These are phyloP conservation scores for Wolfiporia cocos DNA, from an alignment of 1,284 basidiomycete species.

Conservation along the genomic window DNA sequence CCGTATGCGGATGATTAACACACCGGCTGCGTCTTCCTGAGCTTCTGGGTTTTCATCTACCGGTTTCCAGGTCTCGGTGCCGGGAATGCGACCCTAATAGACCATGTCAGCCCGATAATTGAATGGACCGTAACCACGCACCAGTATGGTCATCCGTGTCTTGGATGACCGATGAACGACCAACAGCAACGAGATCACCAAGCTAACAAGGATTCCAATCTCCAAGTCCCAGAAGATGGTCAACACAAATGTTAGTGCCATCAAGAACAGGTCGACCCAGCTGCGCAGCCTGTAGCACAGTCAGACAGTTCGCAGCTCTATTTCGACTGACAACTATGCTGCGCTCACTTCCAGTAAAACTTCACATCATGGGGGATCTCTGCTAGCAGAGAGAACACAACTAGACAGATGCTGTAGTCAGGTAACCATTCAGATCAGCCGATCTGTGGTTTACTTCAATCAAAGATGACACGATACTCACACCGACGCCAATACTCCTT, in stretches of 20 bases:
- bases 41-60: constrained; percentile 75
- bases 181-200: constrained; percentile 81
- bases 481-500: constrained; percentile 78
- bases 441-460: too few relatives aligned
- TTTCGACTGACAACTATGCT: too few relatives aligned
- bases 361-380: constrained; percentile 84
- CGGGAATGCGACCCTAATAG: constrained; percentile 68
- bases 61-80: constrained; percentile 77
- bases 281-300: constrained; percentile 62
- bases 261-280: constrained; percentile 81
- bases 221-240: constrained; percentile 80
- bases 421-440: too few relatives aligned
- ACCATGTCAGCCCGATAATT: neutral
- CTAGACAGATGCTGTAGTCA: constrained; percentile 59
- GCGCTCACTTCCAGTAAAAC: constrained; percentile 78
- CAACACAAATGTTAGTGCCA: constrained; percentile 79
- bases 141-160: constrained; percentile 66
- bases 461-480: constrained; percentile 33
- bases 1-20: constrained; percentile 75
- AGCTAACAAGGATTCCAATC: constrained; percentile 79
- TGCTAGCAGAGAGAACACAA: constrained; percentile 79
- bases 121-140: constrained; percentile 19
- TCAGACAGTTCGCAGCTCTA: too few relatives aligned
- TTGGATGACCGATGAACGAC: constrained; percentile 86
- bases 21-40: constrained; percentile 70